Evolutionary conservation across 257 asterid genomes (phyloP), one percentile per base, ranked within the genome.

Genomic region (Ajuga chamaepitys): DNA sequence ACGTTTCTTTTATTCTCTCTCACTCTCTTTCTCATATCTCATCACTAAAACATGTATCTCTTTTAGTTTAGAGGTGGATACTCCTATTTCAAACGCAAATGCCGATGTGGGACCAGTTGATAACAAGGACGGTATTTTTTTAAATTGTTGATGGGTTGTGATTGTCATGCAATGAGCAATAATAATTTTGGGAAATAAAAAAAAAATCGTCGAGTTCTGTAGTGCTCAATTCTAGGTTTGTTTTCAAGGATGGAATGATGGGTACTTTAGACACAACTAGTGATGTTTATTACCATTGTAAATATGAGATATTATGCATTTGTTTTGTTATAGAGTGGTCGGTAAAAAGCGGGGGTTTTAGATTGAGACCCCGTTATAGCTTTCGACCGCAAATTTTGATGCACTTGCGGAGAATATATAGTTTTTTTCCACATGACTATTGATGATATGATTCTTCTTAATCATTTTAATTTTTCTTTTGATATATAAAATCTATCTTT

Each of bases 281-380:
- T 34, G 80, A 78, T 47, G 78, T 41, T 70, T 61, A 74, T 62
- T 79, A 74, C 77, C 89, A 88, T 63, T 90, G 96, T 86, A 83
- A 88, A 80, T 86, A 83, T 37, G 84, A 88, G 74, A 85, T 78
- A 72, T 46, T 90, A 60, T 94, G 97, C 77, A 96, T 94, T 71
- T 81, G 91, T 78, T 79, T 79, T 60, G 89, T 94, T 78, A 80
- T 83, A 79, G 95, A 83, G 75, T 84, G 92, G 88, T 60, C 86
- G 81, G 82, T 30, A 58, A 63, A 37, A 67, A 82, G 83, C 68
- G 75, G 75, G 74, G 78, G 69, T 67, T 57, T 58, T 64, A 56
- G 76, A 46, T 62, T 82, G 72, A 73, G 55, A 58, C 40, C 66
- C 2, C 75, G 60, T 28, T 38, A 71, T 64, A 50, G 71, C 64